phyloP scores from a whole-genome alignment of 306 rosid species.

The Vigna nakashimae region DNA sequence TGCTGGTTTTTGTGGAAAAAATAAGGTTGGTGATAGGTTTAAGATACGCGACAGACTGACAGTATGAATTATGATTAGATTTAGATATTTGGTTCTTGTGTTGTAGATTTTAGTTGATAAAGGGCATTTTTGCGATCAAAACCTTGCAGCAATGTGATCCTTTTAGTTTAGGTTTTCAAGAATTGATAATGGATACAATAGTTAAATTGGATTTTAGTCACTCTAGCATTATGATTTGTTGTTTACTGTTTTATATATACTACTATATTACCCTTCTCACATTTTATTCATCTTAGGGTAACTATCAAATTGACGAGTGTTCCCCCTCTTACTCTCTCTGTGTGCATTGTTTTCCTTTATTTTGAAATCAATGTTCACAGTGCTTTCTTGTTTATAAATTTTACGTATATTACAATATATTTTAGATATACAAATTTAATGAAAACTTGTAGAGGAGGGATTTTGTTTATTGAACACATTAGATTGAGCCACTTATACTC shows the following conservation, averaged over 20 bases:
- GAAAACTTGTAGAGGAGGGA: conserved; percentile 3
- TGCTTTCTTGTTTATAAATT: background rate
- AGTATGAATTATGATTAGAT: conserved; percentile 1
- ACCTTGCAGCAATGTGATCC: conserved; percentile 19
- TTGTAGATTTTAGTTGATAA: conserved; percentile 17
- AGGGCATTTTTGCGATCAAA: conserved; percentile 20
- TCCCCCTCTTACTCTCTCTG: background rate
- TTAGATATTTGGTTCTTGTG: conserved; percentile 8
- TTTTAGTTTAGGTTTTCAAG: conserved; percentile 11
- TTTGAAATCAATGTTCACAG: background rate
- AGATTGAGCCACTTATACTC: conserved; percentile 8
- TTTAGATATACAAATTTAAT: background rate
- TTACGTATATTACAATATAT: conserved; percentile 3
- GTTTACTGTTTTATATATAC: background rate
- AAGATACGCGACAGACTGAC: background rate
- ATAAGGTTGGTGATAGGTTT: conserved; percentile 11
- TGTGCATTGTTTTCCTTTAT: background rate
- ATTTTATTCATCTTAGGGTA: conserved; percentile 11
- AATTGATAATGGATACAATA: conserved; percentile 5
- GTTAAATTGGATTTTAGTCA: conserved; percentile 27
- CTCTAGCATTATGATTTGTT: background rate
- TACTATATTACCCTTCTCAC: background rate
- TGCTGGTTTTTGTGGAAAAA: conserved; percentile 21
- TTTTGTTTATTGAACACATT: background rate
- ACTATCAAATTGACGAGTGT: conserved; percentile 1